These are phyloP conservation scores for Proteromonas lacertae DNA, from an alignment of 352 stramenopile genomes.

Conservation along the genomic window DNA sequence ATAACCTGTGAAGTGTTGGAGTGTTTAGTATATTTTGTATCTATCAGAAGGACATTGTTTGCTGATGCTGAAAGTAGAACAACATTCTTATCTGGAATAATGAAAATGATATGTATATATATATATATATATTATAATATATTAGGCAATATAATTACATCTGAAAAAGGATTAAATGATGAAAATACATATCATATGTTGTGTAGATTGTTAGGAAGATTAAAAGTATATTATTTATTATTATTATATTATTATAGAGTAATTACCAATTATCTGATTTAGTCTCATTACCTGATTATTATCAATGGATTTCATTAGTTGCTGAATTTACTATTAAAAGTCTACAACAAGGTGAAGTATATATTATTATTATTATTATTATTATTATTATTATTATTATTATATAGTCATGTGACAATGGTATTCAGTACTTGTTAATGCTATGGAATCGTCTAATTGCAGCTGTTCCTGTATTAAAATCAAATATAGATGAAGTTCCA, in stretches of 20 bases:
- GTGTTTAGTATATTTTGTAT: slow-evolving; percentile 67
- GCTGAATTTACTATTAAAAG: slow-evolving; percentile 78
- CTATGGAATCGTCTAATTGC: slow-evolving; percentile 76
- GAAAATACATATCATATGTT: slow-evolving; percentile 97
- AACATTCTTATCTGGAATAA: slow-evolving; percentile 40
- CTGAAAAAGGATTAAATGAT: slow-evolving; percentile 71
- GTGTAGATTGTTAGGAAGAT: slow-evolving; percentile 61
- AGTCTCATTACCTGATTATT: slow-evolving; percentile 71
- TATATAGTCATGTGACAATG: no score
- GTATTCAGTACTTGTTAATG: slow-evolving; percentile 77
- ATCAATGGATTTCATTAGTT: slow-evolving; percentile 79
- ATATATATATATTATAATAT: no score
- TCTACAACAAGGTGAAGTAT: slow-evolving; percentile 55
- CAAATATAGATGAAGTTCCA: no score
- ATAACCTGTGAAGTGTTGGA: slow-evolving; percentile 72
- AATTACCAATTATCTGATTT: slow-evolving; percentile 91
- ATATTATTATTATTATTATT: no score
- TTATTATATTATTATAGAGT: no score
- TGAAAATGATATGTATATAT: slow-evolving; percentile 68
- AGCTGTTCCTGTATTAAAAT: no score
- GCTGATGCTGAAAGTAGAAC: slow-evolving; percentile 67
- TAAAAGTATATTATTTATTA: no score
- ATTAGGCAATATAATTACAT: slow-evolving; percentile 57
- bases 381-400: no score
- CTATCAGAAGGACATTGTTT: slow-evolving; percentile 75